Evolutionary conservation across 352 stramenopile species (phyloP), one percentile per base, ranked within the genome.

Genomic region (Globisporangium splendens): DNA sequence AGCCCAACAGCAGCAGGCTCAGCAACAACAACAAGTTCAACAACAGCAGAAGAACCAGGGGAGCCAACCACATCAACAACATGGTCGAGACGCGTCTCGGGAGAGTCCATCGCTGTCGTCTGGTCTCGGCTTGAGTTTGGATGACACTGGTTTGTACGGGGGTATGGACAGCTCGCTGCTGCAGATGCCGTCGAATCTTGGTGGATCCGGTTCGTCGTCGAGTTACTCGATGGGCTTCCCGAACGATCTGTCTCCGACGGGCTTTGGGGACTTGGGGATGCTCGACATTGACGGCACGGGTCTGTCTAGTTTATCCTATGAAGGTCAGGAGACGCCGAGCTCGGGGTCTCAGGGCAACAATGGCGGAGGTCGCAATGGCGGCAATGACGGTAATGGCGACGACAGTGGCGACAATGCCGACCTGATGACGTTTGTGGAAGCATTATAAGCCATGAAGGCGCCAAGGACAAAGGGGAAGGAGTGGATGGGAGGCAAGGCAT

Each of bases 351-450:
- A 35, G 28, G 28, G 28, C 28, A 35, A 35, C 43, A 66, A 69
- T 20, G 62, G 59, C 13, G 28, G 28, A 35, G 66, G 58, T 42
- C 70, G 56, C 33, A 63, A 56, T 35, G 62, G 62, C 18, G 61
- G 64, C 21, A 63, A 49, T 31, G 63, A 35, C 52, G 66, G 59
- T 65, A 66, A 59, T 49, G 53, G 55, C 57, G 66, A 68, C 66
- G 72, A 70, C 44, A 68, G 61, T 28, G 74, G 76, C 47, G 79
- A 87, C 55, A 72, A 67, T 56, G 74, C 73, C 39, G 79, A 91
- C 60, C 65, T 91, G 46, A 88, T 91, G 75, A 79, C 67, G 47
- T 88, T 91, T 59, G 82, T 89, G 51, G 78, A 91, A 68, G 70
- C 77, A 57, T 70, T 91, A 54, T 83, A 63, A 62, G 56, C 28